Base-by-base conservation (phyloP, 805 yeast species). In the Blastobotrys chiropterorum region DNA sequence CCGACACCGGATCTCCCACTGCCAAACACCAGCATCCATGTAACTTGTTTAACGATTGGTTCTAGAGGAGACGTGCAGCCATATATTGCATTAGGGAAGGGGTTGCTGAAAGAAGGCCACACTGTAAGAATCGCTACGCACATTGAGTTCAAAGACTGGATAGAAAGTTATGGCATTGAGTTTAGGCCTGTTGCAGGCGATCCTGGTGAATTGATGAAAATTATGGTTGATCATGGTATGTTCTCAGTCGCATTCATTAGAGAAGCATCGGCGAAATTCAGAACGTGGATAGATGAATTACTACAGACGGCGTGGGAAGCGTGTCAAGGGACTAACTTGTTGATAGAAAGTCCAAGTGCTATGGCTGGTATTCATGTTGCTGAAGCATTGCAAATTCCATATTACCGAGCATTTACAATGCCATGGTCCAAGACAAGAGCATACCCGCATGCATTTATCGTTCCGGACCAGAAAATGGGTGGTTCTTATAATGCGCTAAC, bases 1-100 rank as follows among this genome's bases (percentile, higher is more conserved):
- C n/a, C n/a, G n/a, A n/a, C n/a, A n/a, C n/a, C n/a, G n/a, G 43
- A 39, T 7, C 13, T 39, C 17, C 43, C 43, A 39, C 31, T 34
- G 15, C 31, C 46, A 21, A 43, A 14, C n/a, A 74, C 78, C 48
- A 67, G 80, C 1, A 77, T 76, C 59, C 77, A 75, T 26, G 78
- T 90, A 61, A 83, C 86, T 0, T 70, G 89, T 46, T 68, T 92
- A 53, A 92, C 97, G 0, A 92, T 92, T 60, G 98, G 98, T 0
- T 89, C 97, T 0, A 76, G 98, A 53, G 98, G 98, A 34, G 98
- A 92, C 68, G 97, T 92, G 4, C 98, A 92, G 68, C 98, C 98
- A 0, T 92, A 90, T 65, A 85, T 92, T 58, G 92, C 97, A 0
- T 69, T 92, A n/a, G 94, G 88, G 0, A 81, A 82, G 58, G 96